Base-by-base conservation (phyloP, 2,329 filamentous ascomycete species). In the Didymella keratinophila region DNA sequence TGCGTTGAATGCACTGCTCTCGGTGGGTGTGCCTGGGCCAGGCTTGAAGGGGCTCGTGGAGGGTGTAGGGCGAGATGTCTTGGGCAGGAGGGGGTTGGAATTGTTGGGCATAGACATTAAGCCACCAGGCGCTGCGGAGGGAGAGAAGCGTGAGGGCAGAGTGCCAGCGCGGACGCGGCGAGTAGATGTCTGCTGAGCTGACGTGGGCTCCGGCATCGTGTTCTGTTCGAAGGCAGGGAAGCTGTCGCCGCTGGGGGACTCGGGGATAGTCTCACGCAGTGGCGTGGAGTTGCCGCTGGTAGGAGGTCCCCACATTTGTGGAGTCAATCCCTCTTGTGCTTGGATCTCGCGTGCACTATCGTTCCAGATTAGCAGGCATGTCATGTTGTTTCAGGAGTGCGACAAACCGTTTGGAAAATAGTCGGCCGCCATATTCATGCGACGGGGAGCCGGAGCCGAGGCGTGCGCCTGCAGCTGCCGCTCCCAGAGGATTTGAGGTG, bases 241-340 rank as follows among this genome's bases (percentile, higher is more conserved):
- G 67, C 91, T 94, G 80, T 97, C 94, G 67, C 84, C 86, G 66
- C 91, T 95, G 30, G 95, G 95, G 34, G 94, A 97, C 80, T 99
- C 95, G 64, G 94, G 93, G 61, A 99, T 98, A 66, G 94, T 97
- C 81, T 98, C 95, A 72, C 95, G 92, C 50, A 99, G 86, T 68
- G 95, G 95, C 41, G 94, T 97, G 20, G 94, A 97, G 78, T 97
- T 94, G 65, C 94, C 95, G 76, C 94, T 97, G 55, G 94, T 97
- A 47, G 95, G 94, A 66, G 95, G 94, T 11, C 95, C 93, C 95
- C 95, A 98, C 51, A 89, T 78, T 77, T 86, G 84, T 73, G 83
- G 89, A 75, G 82, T 81, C 48, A 97, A 84, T 50, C 93, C 93
- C 84, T 98, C 94, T 80, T 97, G 93, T 53, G 93, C 93, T 81